phyloP scores from a whole-genome alignment of 768 basidiomycete species.

The Pleurotus citrinopileatus region DNA sequence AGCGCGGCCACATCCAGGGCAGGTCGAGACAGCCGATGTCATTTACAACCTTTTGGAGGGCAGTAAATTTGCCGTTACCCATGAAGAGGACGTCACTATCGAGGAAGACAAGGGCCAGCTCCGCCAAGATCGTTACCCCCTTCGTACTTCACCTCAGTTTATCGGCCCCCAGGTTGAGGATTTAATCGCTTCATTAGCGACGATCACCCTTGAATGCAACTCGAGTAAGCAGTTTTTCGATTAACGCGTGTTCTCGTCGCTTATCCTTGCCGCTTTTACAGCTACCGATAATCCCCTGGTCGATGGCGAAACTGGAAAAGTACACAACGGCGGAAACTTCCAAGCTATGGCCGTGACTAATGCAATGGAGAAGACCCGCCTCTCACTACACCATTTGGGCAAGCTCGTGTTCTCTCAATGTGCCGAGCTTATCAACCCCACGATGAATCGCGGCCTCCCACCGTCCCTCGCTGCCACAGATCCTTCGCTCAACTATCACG shows the following conservation, averaged over 20 bases:
- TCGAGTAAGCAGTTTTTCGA: constrained; percentile 50
- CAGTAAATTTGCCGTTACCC: constrained; percentile 53
- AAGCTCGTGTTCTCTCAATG: constrained; percentile 69
- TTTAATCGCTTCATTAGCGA: constrained; percentile 55
- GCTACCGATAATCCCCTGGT: constrained; percentile 84
- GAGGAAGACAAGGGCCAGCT: constrained; percentile 66
- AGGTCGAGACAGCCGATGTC: constrained; percentile 65
- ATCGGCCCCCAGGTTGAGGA: constrained; percentile 80
- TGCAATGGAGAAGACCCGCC: constrained; percentile 86
- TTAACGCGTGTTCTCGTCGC: not conserved
- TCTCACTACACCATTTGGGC: constrained; percentile 66
- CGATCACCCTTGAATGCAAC: constrained; percentile 72
- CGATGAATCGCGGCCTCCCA: constrained; percentile 77
- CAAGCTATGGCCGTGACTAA: constrained; percentile 77
- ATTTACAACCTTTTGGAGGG: constrained; percentile 61
- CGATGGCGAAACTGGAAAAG: constrained; percentile 58
- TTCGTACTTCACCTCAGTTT: constrained; percentile 74
- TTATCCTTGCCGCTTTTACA: constrained; percentile 24
- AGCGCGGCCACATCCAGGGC: constrained; percentile 75
- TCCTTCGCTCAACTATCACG: constrained; percentile 74
- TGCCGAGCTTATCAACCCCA: constrained; percentile 76
- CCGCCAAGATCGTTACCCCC: constrained; percentile 71
- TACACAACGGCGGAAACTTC: constrained; percentile 87
- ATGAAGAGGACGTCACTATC: constrained; percentile 64
- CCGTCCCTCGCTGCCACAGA: constrained; percentile 73